Base-by-base conservation (phyloP, 257 asterid genomes). In the Eucommia ulmoides region DNA sequence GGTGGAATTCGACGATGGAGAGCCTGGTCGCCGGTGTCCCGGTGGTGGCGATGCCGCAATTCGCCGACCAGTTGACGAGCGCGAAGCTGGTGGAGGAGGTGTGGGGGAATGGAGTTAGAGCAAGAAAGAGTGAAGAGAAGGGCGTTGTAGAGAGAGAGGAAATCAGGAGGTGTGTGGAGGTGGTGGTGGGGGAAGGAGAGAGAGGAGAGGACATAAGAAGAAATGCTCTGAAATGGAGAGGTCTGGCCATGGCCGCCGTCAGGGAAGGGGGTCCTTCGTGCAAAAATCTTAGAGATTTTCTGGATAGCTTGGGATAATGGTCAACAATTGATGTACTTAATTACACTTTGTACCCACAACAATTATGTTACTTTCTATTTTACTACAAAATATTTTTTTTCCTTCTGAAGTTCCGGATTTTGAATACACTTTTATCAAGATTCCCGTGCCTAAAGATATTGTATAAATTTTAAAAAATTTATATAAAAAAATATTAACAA, bases 1-100 rank as follows among this genome's bases (percentile, higher is more conserved):
- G 88, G 15, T 82, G 93, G 88, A 82, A 82, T n/a, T 82, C 88
- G 23, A 78, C 79, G 1, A 7, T 78, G 1, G 88, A 82, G 20
- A 52, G 75, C 45, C 8, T 82, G 47, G 63, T 58, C 2, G 59
- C 75, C n/a, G 78, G 88, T 19, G 80, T 75, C 12, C 88, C 93
- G 1, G 11, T 71, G 2, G 46, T 78, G 19, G 73, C 75, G 8
- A 73, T 63, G 38, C 88, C 84, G 10, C 78, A 58, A 7, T 73
- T 66, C 33, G 63, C 88, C 0, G 88, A 82, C 3, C 84, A 82
- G 29, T 33, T 47, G 0, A 78, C 84, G 0, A 76, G 75, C 49
- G 80, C 72, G 3, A 78, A 78, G 71, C 35, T 82, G 58, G 64
- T 78, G 24, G 80, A 75, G 16, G 84, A 82, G 35, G 84, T 78